A percentile compares a stretch with the other conserved stretches of the same genome.
phyloP scores from a whole-genome alignment of 257 asterid genomes.

The Solanum piurae region DNA sequence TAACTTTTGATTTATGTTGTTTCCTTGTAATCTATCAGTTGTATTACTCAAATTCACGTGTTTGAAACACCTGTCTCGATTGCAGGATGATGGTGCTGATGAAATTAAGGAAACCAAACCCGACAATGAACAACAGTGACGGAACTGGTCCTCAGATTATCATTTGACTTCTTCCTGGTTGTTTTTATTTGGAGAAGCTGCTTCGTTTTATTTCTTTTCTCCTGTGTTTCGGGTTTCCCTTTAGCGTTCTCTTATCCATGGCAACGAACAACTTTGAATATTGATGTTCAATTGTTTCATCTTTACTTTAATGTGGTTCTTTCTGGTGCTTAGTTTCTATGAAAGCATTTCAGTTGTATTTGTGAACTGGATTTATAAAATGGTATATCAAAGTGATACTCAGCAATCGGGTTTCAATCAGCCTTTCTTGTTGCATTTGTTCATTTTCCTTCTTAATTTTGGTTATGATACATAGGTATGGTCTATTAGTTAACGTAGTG shows the following conservation, averaged over 20 bases:
- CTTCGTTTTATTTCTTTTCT: slow-evolving; percentile 10
- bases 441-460: not conserved
- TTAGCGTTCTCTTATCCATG: not conserved
- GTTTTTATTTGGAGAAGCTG: slow-evolving; percentile 11
- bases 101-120: slow-evolving; percentile 40
- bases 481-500: not conserved
- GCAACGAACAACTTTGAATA: not conserved
- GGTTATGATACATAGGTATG: not conserved
- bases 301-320: not conserved
- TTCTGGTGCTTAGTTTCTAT: not conserved
- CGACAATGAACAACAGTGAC: slow-evolving; percentile 34
- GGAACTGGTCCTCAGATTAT: not conserved
- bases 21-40: not conserved
- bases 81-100: slow-evolving; percentile 46
- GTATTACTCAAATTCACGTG: not conserved
- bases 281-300: slow-evolving; percentile 1
- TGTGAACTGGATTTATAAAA: not conserved
- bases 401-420: not conserved
- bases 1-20: not conserved
- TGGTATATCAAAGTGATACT: not conserved
- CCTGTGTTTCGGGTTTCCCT: not conserved
- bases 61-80: not conserved
- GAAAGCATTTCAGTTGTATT: not conserved
- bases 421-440: not conserved
- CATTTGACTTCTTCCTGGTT: not conserved